phyloP scores from a whole-genome alignment of 2,329 filamentous ascomycete genomes.

The Raffaelea albimanens region DNA sequence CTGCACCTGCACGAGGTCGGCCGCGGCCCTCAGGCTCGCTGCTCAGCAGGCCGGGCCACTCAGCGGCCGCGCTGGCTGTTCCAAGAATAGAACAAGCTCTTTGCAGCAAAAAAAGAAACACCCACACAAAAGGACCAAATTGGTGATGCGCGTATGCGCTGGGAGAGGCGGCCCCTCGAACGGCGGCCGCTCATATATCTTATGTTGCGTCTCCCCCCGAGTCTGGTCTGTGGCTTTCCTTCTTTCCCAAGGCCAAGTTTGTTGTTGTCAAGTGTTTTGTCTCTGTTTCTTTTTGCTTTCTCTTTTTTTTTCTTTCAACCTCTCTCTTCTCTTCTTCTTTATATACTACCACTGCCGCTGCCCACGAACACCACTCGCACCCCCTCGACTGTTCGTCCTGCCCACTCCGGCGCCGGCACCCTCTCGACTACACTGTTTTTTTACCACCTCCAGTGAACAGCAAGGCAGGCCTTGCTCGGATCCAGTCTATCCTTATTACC shows the following conservation, averaged over 20 bases:
- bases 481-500: slow-evolving; percentile 34
- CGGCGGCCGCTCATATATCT: too few species aligned
- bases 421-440: slow-evolving; percentile 12
- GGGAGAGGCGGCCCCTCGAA: too few species aligned
- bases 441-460: slow-evolving; percentile 29
- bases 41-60: too few species aligned
- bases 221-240: neutral
- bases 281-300: slow-evolving; percentile 6
- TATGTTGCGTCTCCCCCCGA: neutral
- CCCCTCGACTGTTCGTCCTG: neutral
- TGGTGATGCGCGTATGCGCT: too few species aligned
- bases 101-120: slow-evolving; percentile 10
- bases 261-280: neutral
- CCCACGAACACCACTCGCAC: neutral
- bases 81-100: slow-evolving; percentile 32
- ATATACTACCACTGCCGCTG: neutral
- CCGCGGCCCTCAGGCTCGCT: too few species aligned
- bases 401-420: too few species aligned
- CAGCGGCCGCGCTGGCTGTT: slow-evolving; percentile 11
- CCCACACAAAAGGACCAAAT: too few species aligned
- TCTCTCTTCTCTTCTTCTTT: neutral
- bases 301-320: slow-evolving; percentile 17
- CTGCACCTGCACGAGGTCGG: too few species aligned
- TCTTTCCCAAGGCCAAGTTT: neutral
- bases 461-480: slow-evolving; percentile 54